Base-by-base conservation (phyloP, 306 rosid species). In the Citrullus amarus region DNA sequence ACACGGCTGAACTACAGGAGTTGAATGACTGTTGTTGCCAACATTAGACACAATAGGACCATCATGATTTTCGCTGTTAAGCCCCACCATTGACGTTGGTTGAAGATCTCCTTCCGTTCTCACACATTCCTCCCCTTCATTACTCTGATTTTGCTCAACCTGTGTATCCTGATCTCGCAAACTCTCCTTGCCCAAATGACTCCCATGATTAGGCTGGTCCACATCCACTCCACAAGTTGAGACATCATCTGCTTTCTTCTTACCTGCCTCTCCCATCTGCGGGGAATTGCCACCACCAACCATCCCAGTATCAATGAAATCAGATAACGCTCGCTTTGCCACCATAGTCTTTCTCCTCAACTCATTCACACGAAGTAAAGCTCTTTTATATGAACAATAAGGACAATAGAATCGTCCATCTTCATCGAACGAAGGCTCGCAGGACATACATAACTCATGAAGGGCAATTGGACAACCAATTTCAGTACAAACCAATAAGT, bases 341-440 rank as follows among this genome's bases (percentile, higher is more conserved):
- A 17, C 11, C 81, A 82, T 16, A 7, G 83, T 86, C 62, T 80
- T 90, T 61, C 80, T 79, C 81, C 82, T 85, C 76, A 84, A 18
- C 59, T 80, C 80, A 43, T 14, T 79, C 48, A 78, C 76, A 53
- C 46, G 80, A 18, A 78, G 66, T 8, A 82, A 13, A 6, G 82
- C 84, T 8, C 78, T 85, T 77, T 84, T 90, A 82, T 85, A 87
- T 41, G 83, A 82, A 74, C 97, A 94, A 69, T 90, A 84, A 28
- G 96, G 91, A 69, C 94, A 94, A 67, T 68, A 86, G 81, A 87
- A 91, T 44, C 78, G 81, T 4, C 97, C 97, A 4, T 25, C 81
- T 44, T 78, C 80, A 69, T 92, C 93, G 71, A 88, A 88, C 20
- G 68, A 78, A 67, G 98, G 93, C 41, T 88, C 46, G 57, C 84